These are phyloP conservation scores for Mrakia gelida DNA, from an alignment of 768 basidiomycete genomes.

Conservation along the genomic window DNA sequence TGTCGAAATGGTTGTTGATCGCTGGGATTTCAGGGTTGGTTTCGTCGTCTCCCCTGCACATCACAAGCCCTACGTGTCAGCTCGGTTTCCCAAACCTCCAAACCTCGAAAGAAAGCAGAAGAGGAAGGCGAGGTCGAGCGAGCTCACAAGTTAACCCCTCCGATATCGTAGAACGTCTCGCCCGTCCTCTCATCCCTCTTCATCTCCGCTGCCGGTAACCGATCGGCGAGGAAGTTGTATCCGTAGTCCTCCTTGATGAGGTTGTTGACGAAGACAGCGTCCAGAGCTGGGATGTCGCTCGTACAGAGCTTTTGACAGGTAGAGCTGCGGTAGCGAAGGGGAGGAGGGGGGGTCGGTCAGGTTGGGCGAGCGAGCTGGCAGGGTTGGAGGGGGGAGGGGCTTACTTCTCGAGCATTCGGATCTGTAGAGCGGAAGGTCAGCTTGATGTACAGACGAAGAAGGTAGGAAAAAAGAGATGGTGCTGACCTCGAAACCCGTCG, in stretches of 20 bases:
- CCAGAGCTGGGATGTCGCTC: conserved; percentile 58
- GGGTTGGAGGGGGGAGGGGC: not conserved
- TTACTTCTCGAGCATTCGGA: conserved; percentile 74
- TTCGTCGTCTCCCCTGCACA: conserved; percentile 52
- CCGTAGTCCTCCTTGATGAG: conserved; percentile 89
- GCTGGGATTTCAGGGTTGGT: conserved; percentile 58
- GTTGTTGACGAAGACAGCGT: conserved; percentile 78
- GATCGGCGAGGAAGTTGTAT: conserved; percentile 90
- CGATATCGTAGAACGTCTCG: conserved; percentile 85
- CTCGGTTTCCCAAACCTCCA: not conserved
- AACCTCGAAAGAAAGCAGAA: not conserved
- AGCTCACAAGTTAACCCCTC: conserved; percentile 79
- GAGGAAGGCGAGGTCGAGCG: not conserved
- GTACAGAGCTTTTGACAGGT: conserved; percentile 75
- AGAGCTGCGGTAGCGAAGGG: conserved; percentile 15
- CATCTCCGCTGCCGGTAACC: conserved; percentile 90
- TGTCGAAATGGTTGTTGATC: conserved; percentile 87
- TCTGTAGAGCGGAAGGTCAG: conserved; percentile 48
- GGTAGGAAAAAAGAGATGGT: conserved; percentile 26
- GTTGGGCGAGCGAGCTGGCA: no score
- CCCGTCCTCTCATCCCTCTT: conserved; percentile 69
- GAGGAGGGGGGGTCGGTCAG: not conserved
- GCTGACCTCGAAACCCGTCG: conserved; percentile 80
- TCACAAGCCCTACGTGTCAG: not conserved
- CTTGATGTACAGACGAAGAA: not conserved